Evolutionary conservation across 768 basidiomycete genomes (phyloP), one percentile per base, ranked within the genome.

Genomic region (Mycena filopes): DNA sequence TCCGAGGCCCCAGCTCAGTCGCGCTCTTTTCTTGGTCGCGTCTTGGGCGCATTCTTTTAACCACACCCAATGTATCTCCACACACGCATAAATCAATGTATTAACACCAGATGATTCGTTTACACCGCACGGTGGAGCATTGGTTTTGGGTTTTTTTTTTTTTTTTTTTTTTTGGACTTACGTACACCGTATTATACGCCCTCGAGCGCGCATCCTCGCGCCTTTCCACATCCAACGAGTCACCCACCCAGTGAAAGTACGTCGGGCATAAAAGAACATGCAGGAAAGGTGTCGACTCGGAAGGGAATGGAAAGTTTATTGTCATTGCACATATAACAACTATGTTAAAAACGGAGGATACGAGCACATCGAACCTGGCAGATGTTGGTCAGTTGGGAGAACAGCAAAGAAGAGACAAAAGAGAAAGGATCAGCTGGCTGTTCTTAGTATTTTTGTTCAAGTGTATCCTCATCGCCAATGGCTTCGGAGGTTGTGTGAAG

Each of bases 381-480:
- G 33, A 38, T 21, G 21, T 10, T 21, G 20, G 55, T 49, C 45
- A 43, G 46, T 48, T 15, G 25, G 16, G 54, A 23, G 6, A 5
- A 20, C 11, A 26, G 1, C 10, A 58, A 21, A 23, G 12, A 3
- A 15, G 42, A 9, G 15, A 18, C 23, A 6, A 3, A 62, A 11
- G 41, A 46, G 29, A 59, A 46, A 73, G 70, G 29, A 75, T 87
- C 85, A 86, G 84, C 78, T 87, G 84, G 84, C 85, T 86, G 84
- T 86, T 86, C 84, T 87, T 86, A 86, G 85, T 85, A 78, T 83
- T 83, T 81, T 75, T 71, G 46, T 76, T 70, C 71, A 68, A 62
- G 55, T 70, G 72, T 80, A 65, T 83, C 83, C 79, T 77, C 84
- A 83, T 79, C 72, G 80, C 80, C 78, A 73, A 67, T 66, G 75